These are phyloP conservation scores for Porcisia hertigi DNA, from an alignment of 208 protist genomes.

Conservation along the genomic window DNA sequence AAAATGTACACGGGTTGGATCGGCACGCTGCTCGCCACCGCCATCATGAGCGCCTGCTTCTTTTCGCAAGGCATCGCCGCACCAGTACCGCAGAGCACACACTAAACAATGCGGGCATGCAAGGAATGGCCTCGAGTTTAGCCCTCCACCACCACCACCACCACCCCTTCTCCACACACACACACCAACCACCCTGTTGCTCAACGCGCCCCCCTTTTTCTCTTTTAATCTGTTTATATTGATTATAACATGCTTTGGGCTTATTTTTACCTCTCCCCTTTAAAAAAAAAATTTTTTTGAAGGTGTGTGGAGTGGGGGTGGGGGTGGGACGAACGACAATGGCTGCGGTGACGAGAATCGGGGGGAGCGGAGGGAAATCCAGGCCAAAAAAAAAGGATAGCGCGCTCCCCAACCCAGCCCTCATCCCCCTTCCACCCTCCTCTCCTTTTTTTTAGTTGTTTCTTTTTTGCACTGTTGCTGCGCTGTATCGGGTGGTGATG, in stretches of 20 bases:
- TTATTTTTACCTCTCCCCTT: too few species aligned
- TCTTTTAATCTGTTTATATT: too few species aligned
- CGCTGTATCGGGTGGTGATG: not conserved
- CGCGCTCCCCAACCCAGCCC: too few species aligned
- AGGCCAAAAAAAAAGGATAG: too few species aligned
- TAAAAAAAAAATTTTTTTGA: too few species aligned
- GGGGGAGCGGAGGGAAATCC: too few species aligned
- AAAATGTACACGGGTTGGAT: constrained; percentile 65
- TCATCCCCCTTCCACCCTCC: too few species aligned
- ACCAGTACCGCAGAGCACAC: constrained; percentile 14
- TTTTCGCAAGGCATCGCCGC: constrained; percentile 63
- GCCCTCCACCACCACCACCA: not conserved
- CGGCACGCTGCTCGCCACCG: constrained; percentile 47
- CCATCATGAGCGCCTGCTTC: constrained; percentile 46
- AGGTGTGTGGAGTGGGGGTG: too few species aligned
- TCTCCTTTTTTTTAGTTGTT: not conserved
- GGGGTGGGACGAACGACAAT: too few species aligned
- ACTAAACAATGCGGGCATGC: constrained; percentile 1
- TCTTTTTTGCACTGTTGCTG: not conserved
- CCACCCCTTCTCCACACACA: not conserved
- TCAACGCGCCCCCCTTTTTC: too few species aligned
- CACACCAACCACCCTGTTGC: not conserved
- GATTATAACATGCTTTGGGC: too few species aligned
- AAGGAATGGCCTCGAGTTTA: not conserved
- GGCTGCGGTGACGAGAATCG: too few species aligned